Evolutionary conservation across 2,329 filamentous ascomycete species (phyloP).

Genomic region (Blastomyces percursus): DNA sequence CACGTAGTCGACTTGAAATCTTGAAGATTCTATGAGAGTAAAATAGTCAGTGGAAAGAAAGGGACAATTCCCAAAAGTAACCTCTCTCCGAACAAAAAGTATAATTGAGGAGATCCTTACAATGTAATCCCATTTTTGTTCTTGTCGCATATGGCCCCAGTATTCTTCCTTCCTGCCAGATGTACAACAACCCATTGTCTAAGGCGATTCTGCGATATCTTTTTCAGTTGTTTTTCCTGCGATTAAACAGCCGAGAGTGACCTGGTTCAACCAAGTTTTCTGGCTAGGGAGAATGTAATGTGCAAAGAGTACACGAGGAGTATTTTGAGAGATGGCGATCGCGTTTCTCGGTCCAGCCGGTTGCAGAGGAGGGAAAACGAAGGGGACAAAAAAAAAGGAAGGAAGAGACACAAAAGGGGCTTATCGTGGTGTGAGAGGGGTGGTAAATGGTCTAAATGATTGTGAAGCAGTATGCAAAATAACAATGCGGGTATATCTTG

Average conservation of each 20-base stretch:
- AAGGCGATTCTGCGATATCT: slow-evolving; percentile 8
- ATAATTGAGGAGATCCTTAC: slow-evolving; percentile 39
- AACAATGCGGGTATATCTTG: not conserved
- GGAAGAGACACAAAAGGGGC: not conserved
- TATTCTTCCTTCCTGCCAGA: slow-evolving; percentile 45
- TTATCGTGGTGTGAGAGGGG: not conserved
- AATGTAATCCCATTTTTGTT: slow-evolving; percentile 94
- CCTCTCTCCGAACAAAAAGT: not conserved
- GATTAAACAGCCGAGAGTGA: not conserved
- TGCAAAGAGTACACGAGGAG: not conserved
- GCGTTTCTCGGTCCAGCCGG: slow-evolving; percentile 5
- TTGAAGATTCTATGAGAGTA: slow-evolving; percentile 38
- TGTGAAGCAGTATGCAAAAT: not conserved
- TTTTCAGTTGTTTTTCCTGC: not conserved
- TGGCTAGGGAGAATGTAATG: not conserved
- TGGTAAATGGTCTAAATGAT: not conserved
- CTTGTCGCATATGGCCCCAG: slow-evolving; percentile 56
- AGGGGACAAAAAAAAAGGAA: not conserved
- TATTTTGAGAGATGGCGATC: not conserved
- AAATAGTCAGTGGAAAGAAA: not conserved
- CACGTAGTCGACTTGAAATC: slow-evolving; percentile 82
- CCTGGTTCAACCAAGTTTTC: not conserved
- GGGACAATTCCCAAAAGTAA: too few relatives aligned
- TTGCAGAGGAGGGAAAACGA: not conserved
- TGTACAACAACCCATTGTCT: slow-evolving; percentile 56